phyloP scores from a whole-genome alignment of 2,329 filamentous ascomycete genomes.

The Calycina marina region DNA sequence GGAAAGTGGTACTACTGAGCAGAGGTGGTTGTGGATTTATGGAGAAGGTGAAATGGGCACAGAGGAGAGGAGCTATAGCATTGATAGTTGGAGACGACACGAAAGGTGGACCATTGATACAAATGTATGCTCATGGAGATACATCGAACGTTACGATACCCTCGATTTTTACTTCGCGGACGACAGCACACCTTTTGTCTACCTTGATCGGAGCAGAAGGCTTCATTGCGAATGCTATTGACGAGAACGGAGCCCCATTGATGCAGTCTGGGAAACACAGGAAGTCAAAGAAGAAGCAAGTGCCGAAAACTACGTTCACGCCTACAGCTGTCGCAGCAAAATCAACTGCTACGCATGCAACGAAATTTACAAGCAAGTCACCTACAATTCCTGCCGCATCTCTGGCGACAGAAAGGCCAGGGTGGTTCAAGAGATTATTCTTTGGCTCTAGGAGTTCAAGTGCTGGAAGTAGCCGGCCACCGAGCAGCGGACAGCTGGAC shows the following conservation, averaged over 20 bases:
- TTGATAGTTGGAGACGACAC: slow-evolving; percentile 91
- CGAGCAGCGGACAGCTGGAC: slow-evolving; percentile 58
- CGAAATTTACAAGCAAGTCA: slow-evolving; percentile 20
- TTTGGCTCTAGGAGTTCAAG: slow-evolving; percentile 22
- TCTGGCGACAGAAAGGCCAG: slow-evolving; percentile 12
- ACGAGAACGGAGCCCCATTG: slow-evolving; percentile 43
- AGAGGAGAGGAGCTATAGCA: slow-evolving; percentile 74
- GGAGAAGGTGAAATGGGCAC: slow-evolving; percentile 95
- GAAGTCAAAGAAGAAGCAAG: slow-evolving; percentile 17
- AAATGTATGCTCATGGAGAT: slow-evolving; percentile 97
- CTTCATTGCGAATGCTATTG: slow-evolving; percentile 42
- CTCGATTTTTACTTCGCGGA: slow-evolving; percentile 86
- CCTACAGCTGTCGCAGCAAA: slow-evolving; percentile 18
- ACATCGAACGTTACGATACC: slow-evolving; percentile 92
- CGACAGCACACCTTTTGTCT: slow-evolving; percentile 82
- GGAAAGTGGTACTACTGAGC: slow-evolving; percentile 83
- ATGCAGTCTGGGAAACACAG: slow-evolving; percentile 35
- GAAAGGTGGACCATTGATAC: slow-evolving; percentile 75
- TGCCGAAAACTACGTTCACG: slow-evolving; percentile 17
- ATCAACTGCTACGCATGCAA: slow-evolving; percentile 17
- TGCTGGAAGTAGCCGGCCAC: slow-evolving; percentile 45
- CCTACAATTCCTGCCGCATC: slow-evolving; percentile 9
- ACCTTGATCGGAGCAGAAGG: slow-evolving; percentile 64
- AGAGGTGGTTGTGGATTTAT: slow-evolving; percentile 91
- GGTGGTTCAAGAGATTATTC: slow-evolving; percentile 34